phyloP scores from a whole-genome alignment of 2,329 filamentous ascomycete genomes.

The Fusarium mangiferae region DNA sequence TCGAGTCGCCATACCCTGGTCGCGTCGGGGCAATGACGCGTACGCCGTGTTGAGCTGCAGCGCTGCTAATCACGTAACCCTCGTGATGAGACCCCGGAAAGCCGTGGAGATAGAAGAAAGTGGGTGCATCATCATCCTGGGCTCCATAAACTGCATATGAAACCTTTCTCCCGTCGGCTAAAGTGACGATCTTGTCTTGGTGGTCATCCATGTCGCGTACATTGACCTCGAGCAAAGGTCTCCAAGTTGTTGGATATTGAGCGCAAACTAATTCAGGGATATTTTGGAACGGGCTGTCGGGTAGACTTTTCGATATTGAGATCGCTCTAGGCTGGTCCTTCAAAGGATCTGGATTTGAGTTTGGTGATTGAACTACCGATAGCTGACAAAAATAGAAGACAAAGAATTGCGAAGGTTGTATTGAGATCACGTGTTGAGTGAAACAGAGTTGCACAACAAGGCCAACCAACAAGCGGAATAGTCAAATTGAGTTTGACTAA shows the following conservation, averaged over 20 bases:
- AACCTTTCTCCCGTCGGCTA: constrained; percentile 19
- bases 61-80: neutral
- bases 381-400: neutral
- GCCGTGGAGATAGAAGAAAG: constrained; percentile 23
- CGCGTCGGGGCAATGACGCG: constrained; percentile 17
- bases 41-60: neutral
- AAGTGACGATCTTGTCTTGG: neutral
- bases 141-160: constrained; percentile 23
- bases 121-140: constrained; percentile 5
- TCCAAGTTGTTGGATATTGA: neutral
- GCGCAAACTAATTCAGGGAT: too few relatives aligned
- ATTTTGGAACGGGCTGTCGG: neutral
- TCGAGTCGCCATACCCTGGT: constrained; percentile 21
- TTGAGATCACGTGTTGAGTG: neutral
- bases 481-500: neutral
- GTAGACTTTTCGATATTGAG: neutral
- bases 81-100: constrained; percentile 32
- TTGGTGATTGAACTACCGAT: neutral
- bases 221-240: neutral
- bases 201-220: constrained; percentile 8
- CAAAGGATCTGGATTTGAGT: neutral
- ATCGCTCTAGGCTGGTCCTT: neutral
- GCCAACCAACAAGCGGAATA: neutral
- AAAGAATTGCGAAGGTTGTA: neutral
- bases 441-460: neutral